phyloP scores from a whole-genome alignment of 345 rosid genomes.

The thale cress (Arabidopsis thaliana) region TAIR10.1 NC_003076.8:25527501-25528000 shows the following conservation, averaged over 20 bases:
- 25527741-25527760: conserved; percentile 84
- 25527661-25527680: not conserved
- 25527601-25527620: conserved; percentile 97
- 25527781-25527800: conserved; percentile 60
- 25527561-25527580: conserved; percentile 87
- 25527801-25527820: conserved; percentile 71
- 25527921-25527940: not conserved
- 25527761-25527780: conserved; percentile 79
- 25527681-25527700: too few species aligned
- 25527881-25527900: conserved; percentile 39
- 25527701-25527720: not conserved
- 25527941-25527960: not conserved
- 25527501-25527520: conserved; percentile 86
- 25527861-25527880: conserved; percentile 65
- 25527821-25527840: conserved; percentile 89
- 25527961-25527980: conserved; percentile 7
- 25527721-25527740: conserved; percentile 98
- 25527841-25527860: conserved; percentile 97
- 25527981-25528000: conserved; percentile 32
- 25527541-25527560: conserved; percentile 90
- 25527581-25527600: conserved; percentile 86
- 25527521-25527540: conserved; percentile 95
- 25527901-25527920: not conserved
- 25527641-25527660: not conserved
- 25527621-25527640: conserved; percentile 78